Evolutionary conservation across 495 filamentous ascomycete species (phyloP).

Genomic region (Hypoxylon crocopeplum): DNA sequence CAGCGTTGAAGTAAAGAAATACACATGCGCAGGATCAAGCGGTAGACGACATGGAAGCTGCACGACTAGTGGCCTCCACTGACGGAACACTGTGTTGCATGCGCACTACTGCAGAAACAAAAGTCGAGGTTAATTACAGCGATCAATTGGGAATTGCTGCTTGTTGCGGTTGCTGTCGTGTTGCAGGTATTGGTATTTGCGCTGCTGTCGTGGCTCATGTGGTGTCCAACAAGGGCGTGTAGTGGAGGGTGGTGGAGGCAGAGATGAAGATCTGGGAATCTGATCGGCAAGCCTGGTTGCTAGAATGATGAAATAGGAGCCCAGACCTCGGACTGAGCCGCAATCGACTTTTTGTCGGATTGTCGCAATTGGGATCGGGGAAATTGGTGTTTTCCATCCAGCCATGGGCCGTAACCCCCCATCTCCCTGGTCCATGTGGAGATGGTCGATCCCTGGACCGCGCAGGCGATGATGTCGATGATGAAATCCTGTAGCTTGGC

Average conservation of each 20-base stretch:
- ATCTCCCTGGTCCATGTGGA: constrained; percentile 31
- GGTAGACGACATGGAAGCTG: too few relatives aligned
- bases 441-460: constrained; percentile 26
- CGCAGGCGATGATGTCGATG: constrained; percentile 34
- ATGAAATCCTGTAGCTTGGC: constrained; percentile 34
- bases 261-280: constrained; percentile 38
- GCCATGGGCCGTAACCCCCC: background rate
- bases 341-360: constrained; percentile 43
- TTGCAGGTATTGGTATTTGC: constrained; percentile 7
- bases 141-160: background rate
- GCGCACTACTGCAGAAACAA: too few relatives aligned
- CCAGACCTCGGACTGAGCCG: constrained; percentile 41
- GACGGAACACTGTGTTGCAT: too few relatives aligned
- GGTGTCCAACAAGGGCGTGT: constrained; percentile 8
- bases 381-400: constrained; percentile 41
- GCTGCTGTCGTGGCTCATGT: constrained; percentile 1
- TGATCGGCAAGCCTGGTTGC: constrained; percentile 35
- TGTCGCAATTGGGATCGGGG: constrained; percentile 42
- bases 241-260: too few relatives aligned
- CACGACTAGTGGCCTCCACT: too few relatives aligned
- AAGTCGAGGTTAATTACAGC: too few relatives aligned
- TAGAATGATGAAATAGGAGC: constrained; percentile 39
- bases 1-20: too few relatives aligned
- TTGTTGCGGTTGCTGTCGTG: background rate
- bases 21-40: too few relatives aligned